Evolutionary conservation across 192 early-diverging fungal species (phyloP), one percentile per base, ranked within the genome.

Genomic region (Dissophora globulifera): DNA sequence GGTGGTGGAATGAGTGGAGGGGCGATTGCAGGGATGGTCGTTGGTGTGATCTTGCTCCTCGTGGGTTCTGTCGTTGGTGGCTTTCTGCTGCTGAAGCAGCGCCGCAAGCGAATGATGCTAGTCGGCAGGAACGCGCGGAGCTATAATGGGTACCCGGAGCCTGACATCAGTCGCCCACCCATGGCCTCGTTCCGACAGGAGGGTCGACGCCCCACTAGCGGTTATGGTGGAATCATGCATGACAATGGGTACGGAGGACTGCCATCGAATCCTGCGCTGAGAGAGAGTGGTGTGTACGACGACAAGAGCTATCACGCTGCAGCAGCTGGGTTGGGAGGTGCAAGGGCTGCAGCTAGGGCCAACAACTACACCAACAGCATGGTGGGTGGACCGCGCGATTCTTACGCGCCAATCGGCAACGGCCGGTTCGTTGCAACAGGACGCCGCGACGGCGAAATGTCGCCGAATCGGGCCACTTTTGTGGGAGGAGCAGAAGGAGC

Each of bases 101-200:
- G 72, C 5, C 54, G 55, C 5, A 76, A 76, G 23, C 56, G 72
- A 2, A 38, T 76, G 63, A 61, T 76, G 72, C 50, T 67, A n/a
- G 42, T 48, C 1, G 64, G 72, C 7, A n/a, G 58, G 43, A 55
- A 45, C 35, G 16, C 52, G 10, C 9, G 69, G n/a, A 33, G 31
- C 23, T 47, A 66, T 33, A 55, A 53, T 27, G 72, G 63, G 30
- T 76, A 76, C 30, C 72, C 72, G 0, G 72, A 62, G 17, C 64
- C 53, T 4, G 69, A 71, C 19, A 31, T 57, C 9, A 19, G 42
- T 32, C 16, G 31, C 22, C 51, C 31, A 19, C 32, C 67, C 26
- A 60, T 27, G 32, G 20, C 67, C 15, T 0, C 67, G 11, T 47
- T 27, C 33, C 23, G 42, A 10, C 50, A 48, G 48, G 51, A 54